Evolutionary conservation across 1,284 basidiomycete genomes (phyloP).

Genomic region (Fomitopsis betulina): DNA sequence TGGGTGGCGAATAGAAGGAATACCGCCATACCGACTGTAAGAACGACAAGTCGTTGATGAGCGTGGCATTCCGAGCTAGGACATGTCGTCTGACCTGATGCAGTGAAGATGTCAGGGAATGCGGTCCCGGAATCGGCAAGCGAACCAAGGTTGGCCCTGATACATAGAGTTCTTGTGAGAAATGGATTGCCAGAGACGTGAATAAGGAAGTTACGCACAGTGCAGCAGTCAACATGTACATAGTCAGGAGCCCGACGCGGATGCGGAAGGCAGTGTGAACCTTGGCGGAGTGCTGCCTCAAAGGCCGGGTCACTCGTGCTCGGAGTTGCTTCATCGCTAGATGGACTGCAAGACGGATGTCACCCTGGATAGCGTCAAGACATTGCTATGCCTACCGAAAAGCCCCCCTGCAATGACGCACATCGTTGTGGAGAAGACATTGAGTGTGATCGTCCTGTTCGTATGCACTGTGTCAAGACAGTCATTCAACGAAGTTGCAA

Average conservation of each 20-base stretch:
- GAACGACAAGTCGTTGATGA: not conserved
- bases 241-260: constrained; percentile 18
- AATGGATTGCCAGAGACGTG: not conserved
- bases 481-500: not conserved
- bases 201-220: constrained; percentile 14
- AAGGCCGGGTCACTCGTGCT: constrained; percentile 14
- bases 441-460: constrained; percentile 11
- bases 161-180: not conserved
- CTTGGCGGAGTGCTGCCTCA: constrained; percentile 7
- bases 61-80: not conserved
- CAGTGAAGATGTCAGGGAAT: constrained; percentile 23
- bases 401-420: constrained; percentile 17
- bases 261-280: constrained; percentile 14
- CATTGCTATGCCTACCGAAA: constrained; percentile 11
- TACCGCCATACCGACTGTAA: constrained; percentile 19
- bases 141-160: constrained; percentile 14
- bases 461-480: not conserved
- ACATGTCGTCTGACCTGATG: constrained; percentile 17
- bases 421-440: constrained; percentile 17
- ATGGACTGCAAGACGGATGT: constrained; percentile 11
- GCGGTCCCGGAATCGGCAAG: constrained; percentile 11
- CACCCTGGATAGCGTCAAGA: not conserved
- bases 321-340: constrained; percentile 12
- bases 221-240: constrained; percentile 18
- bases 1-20: constrained; percentile 24